A percentile compares a stretch with the other conserved stretches of the same genome.
These are phyloP conservation scores for Vigna nakashimae DNA, from an alignment of 306 rosid species.

Conservation along the genomic window DNA sequence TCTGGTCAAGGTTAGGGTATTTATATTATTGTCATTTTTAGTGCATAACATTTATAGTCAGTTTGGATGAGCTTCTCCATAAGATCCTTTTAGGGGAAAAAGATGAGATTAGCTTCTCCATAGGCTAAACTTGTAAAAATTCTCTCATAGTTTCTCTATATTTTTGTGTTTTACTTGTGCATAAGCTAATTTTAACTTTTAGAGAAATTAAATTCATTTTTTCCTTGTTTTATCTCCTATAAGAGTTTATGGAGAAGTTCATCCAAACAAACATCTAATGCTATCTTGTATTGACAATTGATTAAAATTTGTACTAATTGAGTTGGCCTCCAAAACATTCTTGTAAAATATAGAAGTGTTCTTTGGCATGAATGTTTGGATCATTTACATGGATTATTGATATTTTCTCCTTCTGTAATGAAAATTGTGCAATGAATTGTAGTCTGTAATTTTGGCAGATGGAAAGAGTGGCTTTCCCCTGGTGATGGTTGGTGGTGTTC, in stretches of 20 bases:
- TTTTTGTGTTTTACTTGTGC: too few species aligned
- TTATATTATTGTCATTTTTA: slow-evolving; percentile 24
- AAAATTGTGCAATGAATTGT: slow-evolving; percentile 32
- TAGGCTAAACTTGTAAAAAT: too few species aligned
- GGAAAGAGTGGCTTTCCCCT: slow-evolving; percentile 77
- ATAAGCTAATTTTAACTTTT: too few species aligned
- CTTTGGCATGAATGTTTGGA: not conserved
- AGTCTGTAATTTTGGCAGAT: slow-evolving; percentile 57
- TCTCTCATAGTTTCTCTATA: too few species aligned
- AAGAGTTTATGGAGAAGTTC: too few species aligned
- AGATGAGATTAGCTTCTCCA: too few species aligned
- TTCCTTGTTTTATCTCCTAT: too few species aligned
- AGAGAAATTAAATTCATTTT: too few species aligned
- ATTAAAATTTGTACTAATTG: not conserved
- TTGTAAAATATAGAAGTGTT: slow-evolving; percentile 5
- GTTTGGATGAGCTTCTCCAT: too few species aligned
- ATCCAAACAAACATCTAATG: not conserved
- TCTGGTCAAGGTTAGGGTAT: slow-evolving; percentile 72
- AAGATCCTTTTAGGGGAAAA: not conserved
- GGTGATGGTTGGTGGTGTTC: slow-evolving; percentile 98
- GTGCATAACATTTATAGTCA: slow-evolving; percentile 8
- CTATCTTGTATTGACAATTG: not conserved
- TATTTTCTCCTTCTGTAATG: slow-evolving; percentile 13
- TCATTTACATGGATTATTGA: not conserved
- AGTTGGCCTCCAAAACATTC: slow-evolving; percentile 14